Base-by-base conservation (phyloP, 208 protist genomes). In the Phytomonas francai region DNA sequence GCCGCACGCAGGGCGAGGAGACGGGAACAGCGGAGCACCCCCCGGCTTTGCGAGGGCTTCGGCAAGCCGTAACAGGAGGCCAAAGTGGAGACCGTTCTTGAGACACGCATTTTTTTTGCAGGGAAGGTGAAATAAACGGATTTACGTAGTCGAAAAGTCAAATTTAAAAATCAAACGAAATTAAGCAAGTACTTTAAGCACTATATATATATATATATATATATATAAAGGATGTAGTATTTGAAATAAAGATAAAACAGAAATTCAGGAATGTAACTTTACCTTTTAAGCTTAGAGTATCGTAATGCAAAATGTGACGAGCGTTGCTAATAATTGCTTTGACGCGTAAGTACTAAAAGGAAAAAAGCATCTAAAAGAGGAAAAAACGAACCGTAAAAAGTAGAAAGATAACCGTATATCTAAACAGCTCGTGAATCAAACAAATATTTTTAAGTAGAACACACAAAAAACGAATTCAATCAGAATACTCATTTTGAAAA, bases 401-500 rank as follows among this genome's bases (percentile, higher is more conserved):
- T 49, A 12, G 16, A 49, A 49, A 49, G 39, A 49, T 49, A 29
- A 56, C 12, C 4, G 56, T 36, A 14, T 6, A 14, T 25, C 25
- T 49, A 30, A 16, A 30, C 7, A 27, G 22, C 7, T 33, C 3
- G 31, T 8, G 56, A 28, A 58, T 72, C 27, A 51, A 22, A 56
- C 45, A 42, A 34, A 70, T 12, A 57, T 68, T 58, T 36, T 56
- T 57, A 68, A n/a, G 25, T 58, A 4, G 31, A 72, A 66, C 31
- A 72, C 2, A 72, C 16, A 68, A 72, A 71, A 62, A 72, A 14
- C 16, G n/a, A n/a, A n/a, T n/a, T n/a, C n/a, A n/a, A n/a, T n/a
- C 33, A 36, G 34, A 54, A 68, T 16, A 16, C 60, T 62, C 27
- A 76, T 32, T 59, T 29, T 31, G 29, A 34, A 67, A 34, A 60